Evolutionary conservation across 441 rosid genomes (phyloP).

Genomic region (Cnidoscolus chayamansa): DNA sequence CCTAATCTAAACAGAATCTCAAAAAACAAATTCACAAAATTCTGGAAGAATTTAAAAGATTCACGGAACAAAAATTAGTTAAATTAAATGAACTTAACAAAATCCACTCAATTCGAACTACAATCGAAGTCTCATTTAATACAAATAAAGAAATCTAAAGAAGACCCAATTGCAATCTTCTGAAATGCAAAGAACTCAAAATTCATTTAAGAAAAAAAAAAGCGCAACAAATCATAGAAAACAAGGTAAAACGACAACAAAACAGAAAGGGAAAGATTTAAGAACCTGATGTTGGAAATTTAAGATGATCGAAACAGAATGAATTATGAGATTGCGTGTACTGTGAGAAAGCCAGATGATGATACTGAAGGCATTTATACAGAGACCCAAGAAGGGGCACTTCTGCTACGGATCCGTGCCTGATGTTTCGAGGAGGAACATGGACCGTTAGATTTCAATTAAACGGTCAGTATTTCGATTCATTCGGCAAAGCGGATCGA

Average conservation of each 20-base stretch:
- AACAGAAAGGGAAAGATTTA: no score
- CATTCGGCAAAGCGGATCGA: neutral
- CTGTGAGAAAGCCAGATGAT: no score
- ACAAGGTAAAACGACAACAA: neutral
- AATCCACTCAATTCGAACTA: neutral
- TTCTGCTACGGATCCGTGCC: conserved; percentile 4
- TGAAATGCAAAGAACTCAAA: neutral
- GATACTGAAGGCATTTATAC: neutral
- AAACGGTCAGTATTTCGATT: neutral
- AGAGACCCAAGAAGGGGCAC: no score
- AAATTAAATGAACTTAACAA: no score
- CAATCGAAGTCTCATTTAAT: neutral
- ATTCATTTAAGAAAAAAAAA: neutral
- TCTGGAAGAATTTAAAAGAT: neutral
- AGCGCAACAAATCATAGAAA: no score
- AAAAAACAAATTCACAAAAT: neutral
- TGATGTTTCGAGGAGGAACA: neutral
- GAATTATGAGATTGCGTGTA: neutral
- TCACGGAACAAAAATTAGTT: no score
- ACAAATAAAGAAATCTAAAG: no score
- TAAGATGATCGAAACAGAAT: neutral
- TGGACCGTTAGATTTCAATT: neutral
- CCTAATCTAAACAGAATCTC: neutral
- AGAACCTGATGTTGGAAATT: neutral
- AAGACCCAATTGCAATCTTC: neutral